These are phyloP conservation scores for Plicaturopsis crispa DNA, from an alignment of 768 basidiomycete species.

Conservation along the genomic window DNA sequence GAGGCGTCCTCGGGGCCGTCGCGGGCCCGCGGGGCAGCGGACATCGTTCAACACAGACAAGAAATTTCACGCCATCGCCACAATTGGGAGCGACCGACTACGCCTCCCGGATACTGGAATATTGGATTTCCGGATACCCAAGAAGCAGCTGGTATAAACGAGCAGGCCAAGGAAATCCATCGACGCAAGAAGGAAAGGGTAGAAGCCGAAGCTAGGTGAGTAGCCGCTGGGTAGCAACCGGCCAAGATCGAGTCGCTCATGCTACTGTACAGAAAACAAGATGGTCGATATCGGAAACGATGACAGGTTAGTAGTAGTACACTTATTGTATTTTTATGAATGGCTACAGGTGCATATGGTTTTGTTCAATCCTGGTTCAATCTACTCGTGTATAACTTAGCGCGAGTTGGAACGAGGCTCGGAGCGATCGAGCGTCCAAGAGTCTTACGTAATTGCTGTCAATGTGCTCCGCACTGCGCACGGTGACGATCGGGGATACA, in stretches of 20 bases:
- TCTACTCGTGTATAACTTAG: too few relatives aligned
- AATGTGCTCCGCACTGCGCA: too few relatives aligned
- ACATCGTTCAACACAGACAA: conserved; percentile 49
- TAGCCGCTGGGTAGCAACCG: neutral
- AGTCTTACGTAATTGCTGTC: too few relatives aligned
- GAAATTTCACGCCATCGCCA: conserved; percentile 66
- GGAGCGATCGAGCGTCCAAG: too few relatives aligned
- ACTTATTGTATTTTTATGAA: too few relatives aligned
- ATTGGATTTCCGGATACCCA: conserved; percentile 90
- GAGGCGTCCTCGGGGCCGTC: neutral
- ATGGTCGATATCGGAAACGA: neutral
- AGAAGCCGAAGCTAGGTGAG: conserved; percentile 44
- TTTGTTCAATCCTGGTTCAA: too few relatives aligned
- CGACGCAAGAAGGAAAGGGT: conserved; percentile 51
- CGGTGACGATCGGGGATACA: too few relatives aligned
- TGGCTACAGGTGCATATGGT: too few relatives aligned
- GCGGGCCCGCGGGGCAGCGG: conserved; percentile 17
- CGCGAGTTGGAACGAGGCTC: too few relatives aligned
- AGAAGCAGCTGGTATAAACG: conserved; percentile 70
- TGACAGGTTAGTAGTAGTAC: too few relatives aligned
- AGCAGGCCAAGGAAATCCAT: conserved; percentile 65
- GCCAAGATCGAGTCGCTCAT: neutral
- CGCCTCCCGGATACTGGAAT: conserved; percentile 85
- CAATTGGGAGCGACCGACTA: conserved; percentile 61
- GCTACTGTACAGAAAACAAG: neutral